phyloP scores from a whole-genome alignment of 2,329 filamentous ascomycete species.

The Clathrospora elynae region DNA sequence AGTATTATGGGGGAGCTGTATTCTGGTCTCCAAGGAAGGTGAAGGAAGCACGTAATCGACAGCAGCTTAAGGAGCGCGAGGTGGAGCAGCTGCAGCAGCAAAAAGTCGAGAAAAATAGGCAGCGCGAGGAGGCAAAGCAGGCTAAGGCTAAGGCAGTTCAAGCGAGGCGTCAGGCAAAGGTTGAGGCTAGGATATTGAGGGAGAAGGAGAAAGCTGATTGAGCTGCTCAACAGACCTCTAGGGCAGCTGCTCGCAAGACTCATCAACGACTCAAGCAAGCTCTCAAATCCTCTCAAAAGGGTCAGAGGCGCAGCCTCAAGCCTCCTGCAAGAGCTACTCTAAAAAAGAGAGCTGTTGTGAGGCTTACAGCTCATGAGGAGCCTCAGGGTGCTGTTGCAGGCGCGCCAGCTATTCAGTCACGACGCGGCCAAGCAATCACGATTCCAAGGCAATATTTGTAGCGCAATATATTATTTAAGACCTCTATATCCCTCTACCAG shows the following conservation, averaged over 20 bases:
- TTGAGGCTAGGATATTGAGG: slow-evolving; percentile 1
- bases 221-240: neutral
- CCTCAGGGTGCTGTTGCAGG: too few relatives aligned
- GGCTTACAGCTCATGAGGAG: neutral
- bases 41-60: slow-evolving; percentile 1
- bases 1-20: slow-evolving; percentile 5
- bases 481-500: too few relatives aligned
- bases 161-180: neutral
- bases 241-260: neutral
- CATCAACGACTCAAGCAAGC: slow-evolving; percentile 1
- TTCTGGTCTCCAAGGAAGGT: slow-evolving; percentile 5
- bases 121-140: neutral
- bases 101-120: too few relatives aligned
- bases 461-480: too few relatives aligned
- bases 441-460: too few relatives aligned
- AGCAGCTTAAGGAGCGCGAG: neutral
- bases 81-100: neutral
- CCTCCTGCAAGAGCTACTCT: slow-evolving; percentile 3
- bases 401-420: too few relatives aligned
- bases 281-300: slow-evolving; percentile 3
- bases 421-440: too few relatives aligned
- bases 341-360: slow-evolving; percentile 1
- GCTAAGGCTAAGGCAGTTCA: too few relatives aligned
- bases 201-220: slow-evolving; percentile 6
- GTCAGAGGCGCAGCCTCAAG: slow-evolving; percentile 3